Evolutionary conservation across 306 rosid genomes (phyloP).

Genomic region (Calophaca sinica): DNA sequence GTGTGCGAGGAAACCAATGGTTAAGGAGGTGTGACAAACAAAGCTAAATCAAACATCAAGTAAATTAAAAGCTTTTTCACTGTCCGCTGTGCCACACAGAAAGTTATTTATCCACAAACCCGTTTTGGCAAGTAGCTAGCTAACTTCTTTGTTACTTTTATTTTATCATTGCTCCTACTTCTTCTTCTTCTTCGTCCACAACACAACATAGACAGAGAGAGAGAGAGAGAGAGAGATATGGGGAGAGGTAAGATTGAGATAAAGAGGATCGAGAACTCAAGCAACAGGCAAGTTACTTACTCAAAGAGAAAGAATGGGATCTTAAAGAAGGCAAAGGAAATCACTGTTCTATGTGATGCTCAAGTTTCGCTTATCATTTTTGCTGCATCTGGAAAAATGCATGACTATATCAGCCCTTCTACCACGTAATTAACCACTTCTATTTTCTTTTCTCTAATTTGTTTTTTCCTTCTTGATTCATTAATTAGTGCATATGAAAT

Average conservation of each 20-base stretch:
- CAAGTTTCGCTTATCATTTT: constrained; percentile 70
- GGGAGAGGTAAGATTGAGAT: constrained; percentile 97
- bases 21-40: constrained; percentile 43
- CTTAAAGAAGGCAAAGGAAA: constrained; percentile 82
- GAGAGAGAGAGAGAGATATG: constrained; percentile 45
- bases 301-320: constrained; percentile 85
- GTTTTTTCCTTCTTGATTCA: too few species aligned
- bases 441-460: not conserved
- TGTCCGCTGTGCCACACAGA: constrained; percentile 64
- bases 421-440: constrained; percentile 48
- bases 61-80: constrained; percentile 56
- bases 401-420: constrained; percentile 69
- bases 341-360: constrained; percentile 85
- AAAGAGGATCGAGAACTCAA: constrained; percentile 85
- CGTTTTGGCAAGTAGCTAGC: constrained; percentile 51
- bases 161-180: too few species aligned
- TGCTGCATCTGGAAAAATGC: constrained; percentile 70
- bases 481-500: too few species aligned
- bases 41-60: constrained; percentile 46
- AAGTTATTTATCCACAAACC: constrained; percentile 67
- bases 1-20: constrained; percentile 41
- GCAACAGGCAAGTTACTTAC: constrained; percentile 82
- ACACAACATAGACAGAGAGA: not conserved
- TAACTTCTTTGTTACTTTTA: too few species aligned
- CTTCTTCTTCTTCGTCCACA: not conserved